Percentiles rank a stretch among this genome's conserved stretches.
These are phyloP conservation scores for Heterobasidion parviporum DNA, from an alignment of 1,284 basidiomycete genomes.

Conservation along the genomic window DNA sequence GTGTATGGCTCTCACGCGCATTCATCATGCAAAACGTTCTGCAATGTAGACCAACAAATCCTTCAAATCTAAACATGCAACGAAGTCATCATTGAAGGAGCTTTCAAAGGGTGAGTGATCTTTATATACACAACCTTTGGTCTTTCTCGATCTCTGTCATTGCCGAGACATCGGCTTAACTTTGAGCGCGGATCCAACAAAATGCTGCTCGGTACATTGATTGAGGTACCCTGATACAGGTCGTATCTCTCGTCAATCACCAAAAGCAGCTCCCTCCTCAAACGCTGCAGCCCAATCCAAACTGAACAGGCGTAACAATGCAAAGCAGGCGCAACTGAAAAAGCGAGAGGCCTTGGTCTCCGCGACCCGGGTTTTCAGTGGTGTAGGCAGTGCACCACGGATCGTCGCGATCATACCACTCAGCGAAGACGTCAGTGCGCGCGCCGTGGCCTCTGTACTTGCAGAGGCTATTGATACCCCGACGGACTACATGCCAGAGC, in stretches of 20 bases:
- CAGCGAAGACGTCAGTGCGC: conserved; percentile 55
- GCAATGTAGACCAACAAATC: conserved; percentile 71
- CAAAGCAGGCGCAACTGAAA: conserved; percentile 67
- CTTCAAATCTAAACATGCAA: conserved; percentile 86
- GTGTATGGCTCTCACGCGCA: conserved; percentile 10
- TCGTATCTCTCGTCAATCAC: conserved; percentile 41
- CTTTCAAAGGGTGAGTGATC: conserved; percentile 63
- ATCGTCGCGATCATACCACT: conserved; percentile 78
- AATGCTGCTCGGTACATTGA: neutral
- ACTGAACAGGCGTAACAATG: conserved; percentile 67
- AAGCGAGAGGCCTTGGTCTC: conserved; percentile 68
- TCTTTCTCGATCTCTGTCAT: neutral
- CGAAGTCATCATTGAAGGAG: conserved; percentile 76
- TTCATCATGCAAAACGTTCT: neutral
- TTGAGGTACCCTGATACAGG: conserved; percentile 31
- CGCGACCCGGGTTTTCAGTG: conserved; percentile 67
- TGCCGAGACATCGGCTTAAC: too few species aligned
- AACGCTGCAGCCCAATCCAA: conserved; percentile 49
- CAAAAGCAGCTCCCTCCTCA: conserved; percentile 37
- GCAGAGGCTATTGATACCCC: conserved; percentile 57
- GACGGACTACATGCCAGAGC: conserved; percentile 39
- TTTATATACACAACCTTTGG: neutral
- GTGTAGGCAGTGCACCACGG: conserved; percentile 71
- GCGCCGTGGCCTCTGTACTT: conserved; percentile 48
- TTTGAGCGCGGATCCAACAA: too few species aligned